These are phyloP conservation scores for Cercophora scortea DNA, from an alignment of 495 filamentous ascomycete species.

Conservation along the genomic window DNA sequence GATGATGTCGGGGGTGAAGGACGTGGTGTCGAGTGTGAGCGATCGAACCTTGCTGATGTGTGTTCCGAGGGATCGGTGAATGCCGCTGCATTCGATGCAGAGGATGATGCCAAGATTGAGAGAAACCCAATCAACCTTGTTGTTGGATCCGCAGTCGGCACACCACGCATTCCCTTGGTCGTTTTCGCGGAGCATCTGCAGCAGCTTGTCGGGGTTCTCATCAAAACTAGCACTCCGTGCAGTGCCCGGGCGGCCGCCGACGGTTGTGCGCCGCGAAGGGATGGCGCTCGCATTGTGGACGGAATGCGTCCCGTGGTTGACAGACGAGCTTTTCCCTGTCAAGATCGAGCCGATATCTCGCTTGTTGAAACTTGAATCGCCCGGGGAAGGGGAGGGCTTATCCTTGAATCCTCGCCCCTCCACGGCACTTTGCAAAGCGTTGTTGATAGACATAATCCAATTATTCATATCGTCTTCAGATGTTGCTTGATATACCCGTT, in stretches of 20 bases:
- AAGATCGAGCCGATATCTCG: slow-evolving; percentile 85
- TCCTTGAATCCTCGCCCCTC: slow-evolving; percentile 62
- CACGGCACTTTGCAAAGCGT: slow-evolving; percentile 90
- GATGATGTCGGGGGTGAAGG: slow-evolving; percentile 91
- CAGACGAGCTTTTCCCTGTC: slow-evolving; percentile 85
- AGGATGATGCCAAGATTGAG: slow-evolving; percentile 95
- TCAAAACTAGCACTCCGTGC: slow-evolving; percentile 66
- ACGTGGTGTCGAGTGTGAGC: slow-evolving; percentile 87
- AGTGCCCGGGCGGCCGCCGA: slow-evolving; percentile 73
- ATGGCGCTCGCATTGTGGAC: slow-evolving; percentile 43
- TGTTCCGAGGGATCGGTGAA: slow-evolving; percentile 92
- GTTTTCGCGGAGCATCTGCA: slow-evolving; percentile 79
- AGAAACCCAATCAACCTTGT: slow-evolving; percentile 96
- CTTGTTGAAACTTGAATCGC: slow-evolving; percentile 49
- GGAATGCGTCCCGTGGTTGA: slow-evolving; percentile 49
- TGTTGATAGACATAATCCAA: slow-evolving; percentile 97
- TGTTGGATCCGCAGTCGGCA: slow-evolving; percentile 85
- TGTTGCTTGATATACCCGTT: slow-evolving; percentile 94
- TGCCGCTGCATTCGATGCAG: slow-evolving; percentile 97
- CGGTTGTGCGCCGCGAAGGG: slow-evolving; percentile 72
- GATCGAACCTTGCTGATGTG: slow-evolving; percentile 97
- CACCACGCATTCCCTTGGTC: slow-evolving; percentile 93
- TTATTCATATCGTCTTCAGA: slow-evolving; percentile 96
- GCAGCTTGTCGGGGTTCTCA: slow-evolving; percentile 66
- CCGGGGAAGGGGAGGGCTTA: slow-evolving; percentile 34